These are phyloP conservation scores for Mortierella sp. DNA, from an alignment of 371 early-diverging fungal genomes.

Conservation along the genomic window DNA sequence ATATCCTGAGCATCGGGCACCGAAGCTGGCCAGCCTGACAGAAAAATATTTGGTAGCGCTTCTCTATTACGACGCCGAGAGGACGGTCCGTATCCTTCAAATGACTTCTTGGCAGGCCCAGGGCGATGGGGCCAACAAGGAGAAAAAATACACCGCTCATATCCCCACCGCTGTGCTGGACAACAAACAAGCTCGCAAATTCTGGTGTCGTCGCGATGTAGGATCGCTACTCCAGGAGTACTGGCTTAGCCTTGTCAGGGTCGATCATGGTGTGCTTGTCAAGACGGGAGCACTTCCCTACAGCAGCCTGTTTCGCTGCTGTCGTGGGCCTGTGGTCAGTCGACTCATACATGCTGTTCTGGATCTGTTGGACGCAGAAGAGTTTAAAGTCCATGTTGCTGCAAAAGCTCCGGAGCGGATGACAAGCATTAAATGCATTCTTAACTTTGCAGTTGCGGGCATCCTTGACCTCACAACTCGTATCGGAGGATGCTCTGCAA, in stretches of 20 bases:
- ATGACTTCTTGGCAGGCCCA: slow-evolving; percentile 17
- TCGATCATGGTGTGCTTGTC: slow-evolving; percentile 29
- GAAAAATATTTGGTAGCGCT: slow-evolving; percentile 19
- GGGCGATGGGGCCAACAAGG: neutral
- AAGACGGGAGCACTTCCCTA: neutral
- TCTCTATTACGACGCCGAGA: slow-evolving; percentile 28
- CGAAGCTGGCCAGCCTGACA: slow-evolving; percentile 25
- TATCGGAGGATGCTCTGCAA: slow-evolving; percentile 22
- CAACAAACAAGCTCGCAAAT: slow-evolving; percentile 5
- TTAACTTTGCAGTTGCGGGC: slow-evolving; percentile 24
- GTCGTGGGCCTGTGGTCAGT: slow-evolving; percentile 32
- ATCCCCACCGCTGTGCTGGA: slow-evolving; percentile 14
- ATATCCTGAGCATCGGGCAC: slow-evolving; percentile 18
- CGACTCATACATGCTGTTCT: slow-evolving; percentile 21
- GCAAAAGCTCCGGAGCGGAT: neutral
- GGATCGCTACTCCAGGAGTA: slow-evolving; percentile 23
- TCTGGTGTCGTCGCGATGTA: slow-evolving; percentile 20
- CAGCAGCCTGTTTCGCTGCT: slow-evolving; percentile 11
- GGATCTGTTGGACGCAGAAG: neutral
- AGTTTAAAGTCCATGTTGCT: slow-evolving; percentile 9
- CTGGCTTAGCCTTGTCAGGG: slow-evolving; percentile 18
- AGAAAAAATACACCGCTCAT: slow-evolving; percentile 1
- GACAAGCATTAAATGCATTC: slow-evolving; percentile 3
- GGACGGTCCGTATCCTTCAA: slow-evolving; percentile 32
- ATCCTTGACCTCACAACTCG: slow-evolving; percentile 21